phyloP scores from a whole-genome alignment of 2,329 filamentous ascomycete species.

The Sclerotiophoma versabilis region DNA sequence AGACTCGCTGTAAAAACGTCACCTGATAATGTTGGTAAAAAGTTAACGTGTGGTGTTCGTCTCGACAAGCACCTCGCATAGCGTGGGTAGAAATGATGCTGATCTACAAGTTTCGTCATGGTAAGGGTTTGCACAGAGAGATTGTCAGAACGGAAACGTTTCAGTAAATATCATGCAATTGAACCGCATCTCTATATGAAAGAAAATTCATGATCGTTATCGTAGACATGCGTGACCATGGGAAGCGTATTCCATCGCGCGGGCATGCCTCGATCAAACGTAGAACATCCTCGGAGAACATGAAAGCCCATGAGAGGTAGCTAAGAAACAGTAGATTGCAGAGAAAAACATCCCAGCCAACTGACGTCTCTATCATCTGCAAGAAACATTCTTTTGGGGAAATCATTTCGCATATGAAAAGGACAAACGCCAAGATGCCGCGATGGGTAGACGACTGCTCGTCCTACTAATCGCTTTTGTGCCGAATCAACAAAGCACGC shows the following conservation, averaged over 20 bases:
- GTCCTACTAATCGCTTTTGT: conserved; percentile 48
- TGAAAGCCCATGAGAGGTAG: conserved; percentile 37
- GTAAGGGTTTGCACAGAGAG: too few species aligned
- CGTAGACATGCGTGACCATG: conserved; percentile 45
- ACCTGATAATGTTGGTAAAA: not conserved
- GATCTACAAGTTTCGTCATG: too few species aligned
- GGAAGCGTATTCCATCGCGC: conserved; percentile 42
- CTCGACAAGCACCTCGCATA: too few species aligned
- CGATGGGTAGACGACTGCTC: conserved; percentile 43
- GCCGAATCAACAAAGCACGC: conserved; percentile 34
- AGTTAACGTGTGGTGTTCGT: not conserved
- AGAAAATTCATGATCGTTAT: conserved; percentile 51
- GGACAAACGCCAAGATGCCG: conserved; percentile 52
- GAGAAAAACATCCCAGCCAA: conserved; percentile 38
- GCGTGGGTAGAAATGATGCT: not conserved
- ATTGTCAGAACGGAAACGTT: conserved; percentile 6
- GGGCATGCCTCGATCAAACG: conserved; percentile 46
- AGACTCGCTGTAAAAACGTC: not conserved
- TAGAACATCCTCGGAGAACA: conserved; percentile 42
- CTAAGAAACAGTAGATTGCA: conserved; percentile 45
- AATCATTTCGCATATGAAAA: conserved; percentile 51
- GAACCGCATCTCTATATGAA: conserved; percentile 47
- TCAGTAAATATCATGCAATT: conserved; percentile 44
- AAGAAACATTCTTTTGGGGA: conserved; percentile 46
- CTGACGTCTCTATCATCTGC: conserved; percentile 47